A percentile compares a stretch with the other conserved stretches of the same genome.
Evolutionary conservation across 345 rosid genomes (phyloP).

Genomic region (Noccaea caerulescens): DNA sequence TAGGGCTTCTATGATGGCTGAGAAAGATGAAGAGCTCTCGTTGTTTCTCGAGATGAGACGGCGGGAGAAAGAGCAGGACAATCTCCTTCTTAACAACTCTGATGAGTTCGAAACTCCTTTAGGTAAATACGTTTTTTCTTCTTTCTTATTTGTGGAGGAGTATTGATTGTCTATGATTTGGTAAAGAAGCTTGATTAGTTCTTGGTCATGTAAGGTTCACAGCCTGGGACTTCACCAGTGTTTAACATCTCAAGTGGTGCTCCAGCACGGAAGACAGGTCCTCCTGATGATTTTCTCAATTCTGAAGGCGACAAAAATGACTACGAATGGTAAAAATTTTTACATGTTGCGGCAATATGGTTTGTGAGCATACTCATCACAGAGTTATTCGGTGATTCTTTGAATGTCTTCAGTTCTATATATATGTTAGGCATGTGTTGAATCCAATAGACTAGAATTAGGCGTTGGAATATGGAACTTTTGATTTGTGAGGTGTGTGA

Average conservation of each 20-base stretch:
- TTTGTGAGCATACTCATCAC: neutral
- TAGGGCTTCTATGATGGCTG: conserved; percentile 80
- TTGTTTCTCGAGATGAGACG: conserved; percentile 92
- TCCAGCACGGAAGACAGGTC: conserved; percentile 60
- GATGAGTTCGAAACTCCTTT: conserved; percentile 75
- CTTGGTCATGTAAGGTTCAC: conserved; percentile 63
- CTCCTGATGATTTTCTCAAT: conserved; percentile 85
- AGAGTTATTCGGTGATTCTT: neutral
- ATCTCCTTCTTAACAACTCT: conserved; percentile 59
- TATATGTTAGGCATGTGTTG: conserved; percentile 12
- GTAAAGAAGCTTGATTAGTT: neutral
- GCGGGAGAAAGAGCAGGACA: conserved; percentile 77
- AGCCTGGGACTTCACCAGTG: conserved; percentile 79
- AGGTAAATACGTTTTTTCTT: conserved; percentile 45
- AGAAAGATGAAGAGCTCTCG: conserved; percentile 91
- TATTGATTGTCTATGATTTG: conserved; percentile 15
- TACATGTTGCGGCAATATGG: neutral
- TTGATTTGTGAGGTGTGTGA: conserved; percentile 12
- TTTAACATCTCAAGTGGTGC: conserved; percentile 69
- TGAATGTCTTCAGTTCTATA: neutral
- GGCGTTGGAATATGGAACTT: neutral
- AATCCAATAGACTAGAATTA: neutral
- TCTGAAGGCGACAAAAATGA: conserved; percentile 93
- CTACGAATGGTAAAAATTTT: conserved; percentile 79
- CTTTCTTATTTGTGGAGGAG: conserved; percentile 7